Percentiles rank a stretch among this genome's conserved stretches.
phyloP scores from a whole-genome alignment of 306 rosid species.

The Trichosanthes cucumerina region DNA sequence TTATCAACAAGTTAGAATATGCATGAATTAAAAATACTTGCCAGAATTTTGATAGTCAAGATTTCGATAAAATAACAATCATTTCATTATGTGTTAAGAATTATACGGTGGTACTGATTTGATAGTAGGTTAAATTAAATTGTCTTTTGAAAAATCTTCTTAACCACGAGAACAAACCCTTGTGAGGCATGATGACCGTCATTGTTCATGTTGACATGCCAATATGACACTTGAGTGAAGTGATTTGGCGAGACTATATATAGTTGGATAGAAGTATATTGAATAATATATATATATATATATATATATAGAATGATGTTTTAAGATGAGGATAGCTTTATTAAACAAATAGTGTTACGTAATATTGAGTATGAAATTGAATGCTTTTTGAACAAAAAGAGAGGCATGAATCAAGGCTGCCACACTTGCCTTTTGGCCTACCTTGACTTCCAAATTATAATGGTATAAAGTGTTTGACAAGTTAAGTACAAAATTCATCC shows the following conservation, averaged over 20 bases:
- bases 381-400: not conserved
- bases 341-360: not conserved
- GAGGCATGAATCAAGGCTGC: not conserved
- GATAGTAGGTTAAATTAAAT: not conserved
- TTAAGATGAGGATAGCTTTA: not conserved
- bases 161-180: not conserved
- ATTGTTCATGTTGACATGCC: not conserved
- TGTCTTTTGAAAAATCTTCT: no score
- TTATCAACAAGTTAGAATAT: no score
- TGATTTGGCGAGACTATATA: no score
- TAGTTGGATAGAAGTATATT: no score
- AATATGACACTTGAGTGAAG: not conserved
- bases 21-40: not conserved
- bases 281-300: not conserved
- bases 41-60: not conserved
- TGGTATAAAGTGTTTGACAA: not conserved
- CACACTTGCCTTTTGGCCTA: not conserved
- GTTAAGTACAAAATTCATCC: not conserved
- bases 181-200: not conserved
- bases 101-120: not conserved
- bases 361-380: constrained; percentile 2
- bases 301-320: not conserved
- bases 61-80: not conserved
- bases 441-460: not conserved
- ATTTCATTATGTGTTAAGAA: not conserved